phyloP scores from a whole-genome alignment of 2,329 filamentous ascomycete species.

The Cercospora sp. region DNA sequence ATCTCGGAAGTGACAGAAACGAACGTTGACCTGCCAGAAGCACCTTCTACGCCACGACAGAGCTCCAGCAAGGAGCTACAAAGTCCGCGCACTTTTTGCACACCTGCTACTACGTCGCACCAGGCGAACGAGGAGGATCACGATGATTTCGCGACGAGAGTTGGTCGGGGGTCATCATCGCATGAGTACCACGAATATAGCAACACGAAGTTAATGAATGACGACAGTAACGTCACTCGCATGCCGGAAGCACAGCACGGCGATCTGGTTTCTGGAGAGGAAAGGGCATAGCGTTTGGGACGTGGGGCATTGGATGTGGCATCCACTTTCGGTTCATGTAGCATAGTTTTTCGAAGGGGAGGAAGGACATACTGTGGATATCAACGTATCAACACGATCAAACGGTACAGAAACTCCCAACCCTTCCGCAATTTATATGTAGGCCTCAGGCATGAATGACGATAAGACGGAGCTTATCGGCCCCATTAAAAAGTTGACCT shows the following conservation, averaged over 20 bases:
- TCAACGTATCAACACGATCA: neutral
- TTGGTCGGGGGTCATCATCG: neutral
- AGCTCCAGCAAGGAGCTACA: conserved; percentile 6
- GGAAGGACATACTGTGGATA: neutral
- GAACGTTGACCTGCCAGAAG: neutral
- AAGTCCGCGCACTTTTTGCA: conserved; percentile 12
- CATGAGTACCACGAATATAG: neutral
- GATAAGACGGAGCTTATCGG: conserved; percentile 4
- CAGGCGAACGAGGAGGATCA: neutral
- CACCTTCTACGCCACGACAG: conserved; percentile 9
- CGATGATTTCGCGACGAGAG: neutral
- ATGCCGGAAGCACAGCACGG: conserved; percentile 23
- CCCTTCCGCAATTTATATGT: neutral
- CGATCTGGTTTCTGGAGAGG: neutral
- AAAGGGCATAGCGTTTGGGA: neutral
- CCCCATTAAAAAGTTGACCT: conserved; percentile 7
- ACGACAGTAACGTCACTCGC: conserved; percentile 26
- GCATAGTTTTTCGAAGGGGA: conserved; percentile 5
- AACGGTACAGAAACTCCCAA: neutral
- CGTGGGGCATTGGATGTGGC: neutral
- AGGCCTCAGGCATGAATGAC: conserved; percentile 5
- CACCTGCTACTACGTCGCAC: conserved; percentile 8
- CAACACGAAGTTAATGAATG: conserved; percentile 19
- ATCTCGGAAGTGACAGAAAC: neutral
- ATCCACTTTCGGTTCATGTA: conserved; percentile 4